phyloP scores from a whole-genome alignment of 2,329 filamentous ascomycete genomes.

The Blastomyces gilchristii region DNA sequence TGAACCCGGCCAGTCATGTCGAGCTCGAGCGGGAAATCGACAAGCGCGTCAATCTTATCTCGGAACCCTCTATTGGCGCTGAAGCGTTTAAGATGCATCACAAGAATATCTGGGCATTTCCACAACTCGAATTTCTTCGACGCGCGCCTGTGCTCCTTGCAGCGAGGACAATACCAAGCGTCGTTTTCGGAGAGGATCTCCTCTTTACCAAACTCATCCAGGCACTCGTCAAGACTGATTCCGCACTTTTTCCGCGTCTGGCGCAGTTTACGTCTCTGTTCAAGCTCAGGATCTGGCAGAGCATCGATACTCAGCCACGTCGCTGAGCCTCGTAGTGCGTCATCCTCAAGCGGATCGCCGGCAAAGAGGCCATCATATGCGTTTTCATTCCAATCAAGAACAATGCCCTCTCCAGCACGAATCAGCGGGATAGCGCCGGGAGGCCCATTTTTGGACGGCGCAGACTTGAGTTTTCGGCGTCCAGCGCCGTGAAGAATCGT shows the following conservation, averaged over 20 bases:
- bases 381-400: conserved; percentile 73
- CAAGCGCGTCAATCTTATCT: conserved; percentile 82
- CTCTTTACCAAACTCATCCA: conserved; percentile 88
- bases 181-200: conserved; percentile 92
- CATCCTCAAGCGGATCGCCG: conserved; percentile 31
- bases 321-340: conserved; percentile 48
- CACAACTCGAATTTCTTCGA: conserved; percentile 96
- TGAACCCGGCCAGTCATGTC: conserved; percentile 74
- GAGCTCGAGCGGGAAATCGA: conserved; percentile 83
- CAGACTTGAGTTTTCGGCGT: not conserved
- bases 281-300: conserved; percentile 52
- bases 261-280: conserved; percentile 53
- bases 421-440: conserved; percentile 46
- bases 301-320: conserved; percentile 48
- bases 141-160: conserved; percentile 84
- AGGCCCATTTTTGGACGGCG: not conserved
- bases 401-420: conserved; percentile 69
- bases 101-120: conserved; percentile 90
- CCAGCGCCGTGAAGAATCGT: not conserved
- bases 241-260: conserved; percentile 60
- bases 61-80: conserved; percentile 71
- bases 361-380: conserved; percentile 62
- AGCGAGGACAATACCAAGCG: conserved; percentile 93
- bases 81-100: conserved; percentile 93
- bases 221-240: conserved; percentile 76